A percentile compares a stretch with the other conserved stretches of the same genome.
phyloP scores from a whole-genome alignment of 495 filamentous ascomycete genomes.

The Letharia lupina region DNA sequence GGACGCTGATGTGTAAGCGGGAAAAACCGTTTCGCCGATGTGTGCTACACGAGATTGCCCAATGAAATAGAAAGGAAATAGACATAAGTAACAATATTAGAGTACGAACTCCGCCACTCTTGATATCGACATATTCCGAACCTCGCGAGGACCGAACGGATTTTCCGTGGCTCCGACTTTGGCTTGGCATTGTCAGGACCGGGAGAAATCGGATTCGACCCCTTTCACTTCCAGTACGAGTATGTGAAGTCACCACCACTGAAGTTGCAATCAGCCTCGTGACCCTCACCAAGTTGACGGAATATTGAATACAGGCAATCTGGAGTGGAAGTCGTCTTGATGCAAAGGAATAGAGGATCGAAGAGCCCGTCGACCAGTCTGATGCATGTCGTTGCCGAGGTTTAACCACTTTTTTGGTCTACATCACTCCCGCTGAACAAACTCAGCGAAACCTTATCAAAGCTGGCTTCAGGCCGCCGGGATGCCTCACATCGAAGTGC shows the following conservation, averaged over 20 bases:
- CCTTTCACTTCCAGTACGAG: neutral
- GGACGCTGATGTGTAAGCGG: neutral
- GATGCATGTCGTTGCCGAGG: neutral
- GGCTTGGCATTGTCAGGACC: neutral
- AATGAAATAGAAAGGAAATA: too few species aligned
- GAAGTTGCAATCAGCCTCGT: neutral
- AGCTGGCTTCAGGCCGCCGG: neutral
- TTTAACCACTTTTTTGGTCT: neutral
- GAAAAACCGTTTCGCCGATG: neutral
- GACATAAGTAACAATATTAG: too few species aligned
- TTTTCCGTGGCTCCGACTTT: too few species aligned
- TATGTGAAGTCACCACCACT: neutral
- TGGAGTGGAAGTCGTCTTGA: neutral
- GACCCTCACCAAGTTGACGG: neutral
- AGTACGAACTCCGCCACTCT: neutral
- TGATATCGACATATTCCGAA: slow-evolving; percentile 6
- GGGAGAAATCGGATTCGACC: slow-evolving; percentile 5
- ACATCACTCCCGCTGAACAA: neutral
- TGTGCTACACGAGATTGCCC: neutral
- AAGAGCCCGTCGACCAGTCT: neutral
- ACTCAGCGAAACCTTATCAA: neutral
- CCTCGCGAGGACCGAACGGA: too few species aligned
- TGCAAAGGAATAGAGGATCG: neutral
- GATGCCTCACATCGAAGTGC: slow-evolving; percentile 64
- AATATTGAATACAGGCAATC: neutral